Evolutionary conservation across 139 green algal genomes (phyloP), one percentile per base, ranked within the genome.

Genomic region (Nannochloris sp.): DNA sequence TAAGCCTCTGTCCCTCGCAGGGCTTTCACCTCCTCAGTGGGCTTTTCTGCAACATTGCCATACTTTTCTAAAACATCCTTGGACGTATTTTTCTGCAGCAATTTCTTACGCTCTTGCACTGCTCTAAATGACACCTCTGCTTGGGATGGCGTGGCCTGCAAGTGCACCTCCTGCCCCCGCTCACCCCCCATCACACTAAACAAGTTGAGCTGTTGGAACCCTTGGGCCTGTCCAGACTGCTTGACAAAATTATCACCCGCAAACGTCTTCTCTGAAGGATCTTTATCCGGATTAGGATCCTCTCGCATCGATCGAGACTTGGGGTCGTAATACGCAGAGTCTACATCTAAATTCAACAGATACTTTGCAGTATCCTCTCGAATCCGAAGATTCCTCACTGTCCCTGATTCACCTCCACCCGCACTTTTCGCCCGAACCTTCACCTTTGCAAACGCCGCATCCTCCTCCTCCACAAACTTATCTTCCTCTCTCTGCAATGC

Each of bases 301-400:
- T 94, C 89, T 26, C 92, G 78, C 92, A 97, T 98, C 25, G 87
- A 95, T 26, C 92, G 81, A 6, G 87, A 91, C 79, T 99, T 99
- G 59, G 94, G 94, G 81, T 98, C 94, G 69, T 98, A 99, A 80
- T 99, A 84, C 9, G 94, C 92, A 2, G 80, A 92, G 76, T 93
- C 88, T 9, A 77, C 25, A 73, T 98, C 94, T 73, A 99, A 76
- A 71, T 99, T 98, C 49, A 96, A 80, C 62, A 99, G 84, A 73
- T 98, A 99, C 80, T 99, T 99, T 51, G 93, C 94, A 0, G 91
- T 99, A 79, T 99, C 94, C 71, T 99, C 94, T n/a, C 94, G 85
- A 65, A 99, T 97, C 56, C 94, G 87, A 77, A 99, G 84, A 82
- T 99, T 98, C 59, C 91, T 81, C 56, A 95, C 87, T 1, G 78